These are phyloP conservation scores for Penicillium mononematosum DNA, from an alignment of 495 filamentous ascomycete species.

Conservation along the genomic window DNA sequence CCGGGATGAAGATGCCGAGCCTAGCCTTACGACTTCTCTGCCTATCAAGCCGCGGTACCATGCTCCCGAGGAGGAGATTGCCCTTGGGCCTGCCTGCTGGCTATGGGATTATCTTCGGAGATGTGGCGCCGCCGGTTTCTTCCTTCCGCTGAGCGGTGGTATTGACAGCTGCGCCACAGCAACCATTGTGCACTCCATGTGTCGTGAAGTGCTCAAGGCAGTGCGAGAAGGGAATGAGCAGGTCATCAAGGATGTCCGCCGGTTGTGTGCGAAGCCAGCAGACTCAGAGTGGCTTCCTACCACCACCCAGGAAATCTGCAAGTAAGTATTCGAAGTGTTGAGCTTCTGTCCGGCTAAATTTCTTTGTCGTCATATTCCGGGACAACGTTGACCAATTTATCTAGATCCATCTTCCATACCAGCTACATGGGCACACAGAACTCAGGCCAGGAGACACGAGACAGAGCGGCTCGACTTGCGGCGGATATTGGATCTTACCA, in stretches of 20 bases:
- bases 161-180: slow-evolving; percentile 64
- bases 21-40: slow-evolving; percentile 40
- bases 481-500: slow-evolving; percentile 73
- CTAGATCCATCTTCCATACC: slow-evolving; percentile 64
- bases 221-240: slow-evolving; percentile 61
- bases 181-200: slow-evolving; percentile 76
- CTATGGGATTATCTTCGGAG: slow-evolving; percentile 84
- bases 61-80: slow-evolving; percentile 72
- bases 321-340: slow-evolving; percentile 25
- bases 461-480: slow-evolving; percentile 66
- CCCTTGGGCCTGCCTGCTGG: slow-evolving; percentile 67
- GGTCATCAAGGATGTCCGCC: slow-evolving; percentile 68
- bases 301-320: slow-evolving; percentile 62
- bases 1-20: slow-evolving; percentile 37
- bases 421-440: slow-evolving; percentile 80
- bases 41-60: slow-evolving; percentile 53
- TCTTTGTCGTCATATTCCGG: neutral
- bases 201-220: slow-evolving; percentile 66
- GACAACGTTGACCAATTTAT: neutral
- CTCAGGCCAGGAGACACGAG: slow-evolving; percentile 66
- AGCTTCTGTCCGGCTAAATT: neutral
- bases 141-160: slow-evolving; percentile 65
- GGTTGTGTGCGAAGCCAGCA: slow-evolving; percentile 57
- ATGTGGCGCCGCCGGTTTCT: slow-evolving; percentile 59
- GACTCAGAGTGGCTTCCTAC: slow-evolving; percentile 50